These are phyloP conservation scores for Forsythia viridissima DNA, from an alignment of 257 asterid genomes.

Conservation along the genomic window DNA sequence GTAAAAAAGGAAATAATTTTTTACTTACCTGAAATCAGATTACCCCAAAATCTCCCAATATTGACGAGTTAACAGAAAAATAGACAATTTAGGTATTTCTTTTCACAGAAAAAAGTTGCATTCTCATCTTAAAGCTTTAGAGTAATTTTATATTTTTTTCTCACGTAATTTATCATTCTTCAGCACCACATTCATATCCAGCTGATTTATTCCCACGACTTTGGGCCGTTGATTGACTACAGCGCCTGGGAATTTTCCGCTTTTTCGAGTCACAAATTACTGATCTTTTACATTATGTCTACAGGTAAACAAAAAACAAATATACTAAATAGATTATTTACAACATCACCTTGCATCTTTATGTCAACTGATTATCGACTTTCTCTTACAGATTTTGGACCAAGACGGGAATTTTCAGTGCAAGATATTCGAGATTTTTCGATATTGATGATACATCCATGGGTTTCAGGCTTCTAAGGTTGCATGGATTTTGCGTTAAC, in stretches of 20 bases:
- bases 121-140: not conserved
- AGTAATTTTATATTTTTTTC: not conserved
- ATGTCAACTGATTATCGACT: not conserved
- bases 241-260: conserved; percentile 58
- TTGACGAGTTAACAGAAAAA: not conserved
- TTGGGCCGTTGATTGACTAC: conserved; percentile 61
- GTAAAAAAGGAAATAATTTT: conserved; percentile 10
- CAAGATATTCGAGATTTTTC: conserved; percentile 32
- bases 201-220: conserved; percentile 52
- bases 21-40: not conserved
- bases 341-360: not conserved
- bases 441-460: conserved; percentile 56
- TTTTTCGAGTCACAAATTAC: conserved; percentile 40
- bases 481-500: conserved; percentile 41
- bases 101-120: not conserved
- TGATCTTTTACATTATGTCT: conserved; percentile 33
- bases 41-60: not conserved
- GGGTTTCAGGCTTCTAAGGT: conserved; percentile 54
- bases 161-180: not conserved
- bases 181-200: conserved; percentile 55
- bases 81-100: not conserved
- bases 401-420: conserved; percentile 43
- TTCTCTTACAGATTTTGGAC: conserved; percentile 43
- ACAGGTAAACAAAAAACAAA: conserved; percentile 27
- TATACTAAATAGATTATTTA: not conserved